Percentiles rank a stretch among this genome's conserved stretches.
These are phyloP conservation scores for Musa schizocarpa DNA, from an alignment of 176 grass and related monocot genomes.

Conservation along the genomic window DNA sequence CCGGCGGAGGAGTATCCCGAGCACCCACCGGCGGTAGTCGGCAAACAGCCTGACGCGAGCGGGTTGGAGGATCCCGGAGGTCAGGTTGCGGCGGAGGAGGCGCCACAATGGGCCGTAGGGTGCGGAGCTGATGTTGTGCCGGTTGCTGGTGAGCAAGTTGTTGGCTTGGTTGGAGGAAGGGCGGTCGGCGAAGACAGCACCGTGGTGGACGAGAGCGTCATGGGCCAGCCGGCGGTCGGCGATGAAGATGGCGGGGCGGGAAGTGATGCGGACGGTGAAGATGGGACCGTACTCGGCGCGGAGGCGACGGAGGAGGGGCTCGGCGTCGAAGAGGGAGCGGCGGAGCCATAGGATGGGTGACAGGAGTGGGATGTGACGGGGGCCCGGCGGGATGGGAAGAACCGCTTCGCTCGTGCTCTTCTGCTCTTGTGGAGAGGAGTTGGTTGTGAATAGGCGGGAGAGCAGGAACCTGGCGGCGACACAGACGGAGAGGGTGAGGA, in stretches of 20 bases:
- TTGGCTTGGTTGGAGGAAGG: background rate
- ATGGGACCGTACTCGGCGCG: conserved; percentile 30
- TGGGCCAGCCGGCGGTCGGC: conserved; percentile 34
- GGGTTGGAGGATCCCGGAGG: conserved; percentile 23
- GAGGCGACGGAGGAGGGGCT: conserved; percentile 21
- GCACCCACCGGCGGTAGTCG: conserved; percentile 16
- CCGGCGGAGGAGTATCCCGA: conserved; percentile 26
- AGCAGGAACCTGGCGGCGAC: background rate
- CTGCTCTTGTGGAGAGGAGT: background rate
- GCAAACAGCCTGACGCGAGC: conserved; percentile 21
- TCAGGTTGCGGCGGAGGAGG: conserved; percentile 44
- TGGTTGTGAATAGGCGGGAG: background rate
- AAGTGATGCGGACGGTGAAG: conserved; percentile 29
- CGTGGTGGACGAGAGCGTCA: conserved; percentile 33
- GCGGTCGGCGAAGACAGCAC: conserved; percentile 34
- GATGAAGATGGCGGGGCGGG: conserved; percentile 41
- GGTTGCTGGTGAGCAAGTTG: conserved; percentile 20
- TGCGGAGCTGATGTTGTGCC: conserved; percentile 30
- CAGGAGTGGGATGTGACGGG: conserved; percentile 22
- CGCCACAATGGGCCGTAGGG: conserved; percentile 43
- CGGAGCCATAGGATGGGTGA: conserved; percentile 20
- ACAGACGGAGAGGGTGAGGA: background rate
- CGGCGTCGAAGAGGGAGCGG: conserved; percentile 25
- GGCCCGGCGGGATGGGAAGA: conserved; percentile 30
- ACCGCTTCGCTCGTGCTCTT: background rate